Base-by-base conservation (phyloP, 1,139 yeast species). In the Candida pseudoviswanathii region DNA sequence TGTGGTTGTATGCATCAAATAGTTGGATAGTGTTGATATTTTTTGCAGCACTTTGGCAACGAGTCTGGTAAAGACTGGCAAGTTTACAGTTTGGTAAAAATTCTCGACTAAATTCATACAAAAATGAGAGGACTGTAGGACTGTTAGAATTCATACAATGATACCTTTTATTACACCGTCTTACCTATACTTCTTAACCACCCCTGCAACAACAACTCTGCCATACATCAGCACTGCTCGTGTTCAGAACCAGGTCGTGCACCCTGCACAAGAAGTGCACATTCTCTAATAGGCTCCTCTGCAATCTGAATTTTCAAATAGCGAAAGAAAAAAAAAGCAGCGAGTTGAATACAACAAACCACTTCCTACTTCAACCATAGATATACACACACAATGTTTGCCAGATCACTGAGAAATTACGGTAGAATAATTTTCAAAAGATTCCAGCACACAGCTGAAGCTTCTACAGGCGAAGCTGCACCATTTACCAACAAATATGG, bases 401-500 rank as follows among this genome's bases (percentile, higher is more conserved):
- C 70, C 47, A 65, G 68, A 63, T 50, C 65, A 44, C 53, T 60
- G 50, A 65, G 64, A 58, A 63, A 52, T 45, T 48, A 47, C 33
- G 48, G 52, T 40, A 58, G 57, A 54, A 43, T 52, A 43, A 60
- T 57, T 43, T 54, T 60, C 56, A 51, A 38, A 54, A 66, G 66
- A 61, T 66, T 71, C 58, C 73, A 73, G 57, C 69, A 71, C 49
- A 66, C 69, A 46, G 61, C 67, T 24, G 48, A 60, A 25, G 51
- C 63, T 4, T 50, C 67, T 5, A 43, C 60, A n/a, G 52, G 58
- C 11, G 63, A 64, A 46, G 54, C 67, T 22, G 53, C 74, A 9
- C 45, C 51, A 31, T 76, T 76, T 68, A 69, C 62, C 61, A 76
- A 76, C 66, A 75, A 73, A 55, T 62, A 66, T 63, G 69, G 72